Conservation (phyloP, 192 early-diverging fungal species). For the Piromyces sp. region DNA sequence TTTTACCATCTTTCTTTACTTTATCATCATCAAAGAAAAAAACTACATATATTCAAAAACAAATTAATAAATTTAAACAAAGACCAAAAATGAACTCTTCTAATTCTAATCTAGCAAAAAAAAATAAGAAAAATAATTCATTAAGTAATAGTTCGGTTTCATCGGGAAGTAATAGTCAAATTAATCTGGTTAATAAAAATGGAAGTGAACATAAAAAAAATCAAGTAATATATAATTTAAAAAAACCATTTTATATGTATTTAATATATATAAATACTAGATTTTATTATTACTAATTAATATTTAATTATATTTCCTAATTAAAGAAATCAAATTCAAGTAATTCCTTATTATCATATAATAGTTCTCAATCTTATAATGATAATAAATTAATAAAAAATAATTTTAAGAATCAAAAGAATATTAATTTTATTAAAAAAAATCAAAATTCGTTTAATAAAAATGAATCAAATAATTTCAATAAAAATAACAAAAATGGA, state of each 20-base stretch:
- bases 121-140: not conserved
- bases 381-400: not conserved
- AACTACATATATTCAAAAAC: not conserved
- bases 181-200: not conserved
- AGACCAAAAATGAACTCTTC: not conserved
- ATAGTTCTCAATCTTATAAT: not conserved
- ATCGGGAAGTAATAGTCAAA: not conserved
- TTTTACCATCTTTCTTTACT: not conserved
- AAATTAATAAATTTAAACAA: not conserved
- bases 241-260: too few relatives aligned
- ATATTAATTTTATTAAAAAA: not conserved
- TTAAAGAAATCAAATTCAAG: not conserved
- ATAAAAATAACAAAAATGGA: not conserved
- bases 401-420: not conserved
- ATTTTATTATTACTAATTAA: too few relatives aligned
- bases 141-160: not conserved
- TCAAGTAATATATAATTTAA: too few relatives aligned
- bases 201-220: too few relatives aligned
- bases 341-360: not conserved
- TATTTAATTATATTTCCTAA: not conserved
- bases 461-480: not conserved
- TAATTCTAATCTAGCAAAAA: not conserved
- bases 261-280: too few relatives aligned
- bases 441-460: not conserved
- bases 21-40: not conserved